Evolutionary conservation across 2,329 filamentous ascomycete species (phyloP), one percentile per base, ranked within the genome.

Genomic region (Ascomycota sp.): DNA sequence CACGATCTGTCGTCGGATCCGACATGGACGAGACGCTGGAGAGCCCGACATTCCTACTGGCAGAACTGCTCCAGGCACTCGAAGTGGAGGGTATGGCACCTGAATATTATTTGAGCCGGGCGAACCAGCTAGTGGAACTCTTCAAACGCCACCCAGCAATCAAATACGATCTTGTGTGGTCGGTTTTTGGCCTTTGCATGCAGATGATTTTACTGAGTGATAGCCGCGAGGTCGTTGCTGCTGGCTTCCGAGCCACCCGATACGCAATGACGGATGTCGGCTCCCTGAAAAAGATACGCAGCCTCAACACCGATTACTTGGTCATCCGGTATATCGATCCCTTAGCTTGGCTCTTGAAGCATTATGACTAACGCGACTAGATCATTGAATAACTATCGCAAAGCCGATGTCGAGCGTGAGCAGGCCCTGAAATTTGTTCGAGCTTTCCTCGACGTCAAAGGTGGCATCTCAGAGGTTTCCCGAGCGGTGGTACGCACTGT

Each of bases 91-190:
- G 80, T 19, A 80, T 94, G 72, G 69, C 72, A 26, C 75, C 86
- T 1, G 89, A 95, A 51, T 94, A 92, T 55, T 98, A 98, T 46
- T 86, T 98, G 30, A 80, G 79, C 35, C 72, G 82, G 36, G 83
- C 83, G 19, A 98, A 98, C 47, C 79, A 71, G 38, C 63, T 98
- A 7, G 89, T 95, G n/a, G 80, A 91, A 36, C 62, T 98, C n/a
- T 92, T 98, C 56, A 93, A 86, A 50, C 69, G 82, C 31, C 73
- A 95, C 51, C 81, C 83, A 1, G 86, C 81, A 1, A 63, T 98
- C 33, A 98, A 98, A 47, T 94, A 95, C 49, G 91, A 98, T 51
- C 58, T 98, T 29, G 85, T 82, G 2, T 98, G 89, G 89, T 79
- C 83, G 4, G 75, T 92, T 2, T 98, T 98, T 52, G 89, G 91